Evolutionary conservation across 2,329 filamentous ascomycete species (phyloP), one percentile per base, ranked within the genome.

Genomic region (Neodidymelliopsis sp.): DNA sequence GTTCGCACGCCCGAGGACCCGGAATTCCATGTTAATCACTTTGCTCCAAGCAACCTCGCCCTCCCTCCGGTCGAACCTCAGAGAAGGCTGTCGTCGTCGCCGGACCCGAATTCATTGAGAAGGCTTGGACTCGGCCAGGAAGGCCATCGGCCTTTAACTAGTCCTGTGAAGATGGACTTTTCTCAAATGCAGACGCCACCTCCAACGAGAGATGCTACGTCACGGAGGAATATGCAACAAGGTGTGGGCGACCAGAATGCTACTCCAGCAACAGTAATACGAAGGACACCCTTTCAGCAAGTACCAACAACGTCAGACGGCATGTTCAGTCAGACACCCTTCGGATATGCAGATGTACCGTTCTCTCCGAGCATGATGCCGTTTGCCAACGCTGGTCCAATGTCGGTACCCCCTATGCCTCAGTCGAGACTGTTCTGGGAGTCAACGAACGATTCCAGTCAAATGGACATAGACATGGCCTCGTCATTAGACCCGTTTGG

Each of bases 21-120:
- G 24, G 63, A 70, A 66, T 79, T 84, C 66, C 84, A 88, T 83
- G 81, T 79, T 61, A 84, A 84, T 59, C 81, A 87, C 66, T 80
- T 83, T 60, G 81, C 81, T 31, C 75, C 80, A 31, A 78, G 79
- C 60, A 81, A 75, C 62, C 70, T 83, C 43, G 75, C 79, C 45
- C 71, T 87, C 46, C 82, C 84, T 50, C 81, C 84, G 23, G 83
- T 86, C 63, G 81, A 85, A 59, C 80, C 81, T 24, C 80, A 83
- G 54, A 77, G 77, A 63, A 79, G 80, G 59, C 70, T 87, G 31
- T 77, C 77, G 11, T 87, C 84, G 12, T 86, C 85, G 40, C 81
- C 84, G 24, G 77, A 72, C 24, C 73, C 77, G 36, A 71, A 55
- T 38, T 59, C 58, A 31, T 47, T 61, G 43, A 65, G 49, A 28